A percentile compares a stretch with the other conserved stretches of the same genome.
Conservation (phyloP, 345 rosid genomes). For the Chamaenerion angustifolium region DNA sequence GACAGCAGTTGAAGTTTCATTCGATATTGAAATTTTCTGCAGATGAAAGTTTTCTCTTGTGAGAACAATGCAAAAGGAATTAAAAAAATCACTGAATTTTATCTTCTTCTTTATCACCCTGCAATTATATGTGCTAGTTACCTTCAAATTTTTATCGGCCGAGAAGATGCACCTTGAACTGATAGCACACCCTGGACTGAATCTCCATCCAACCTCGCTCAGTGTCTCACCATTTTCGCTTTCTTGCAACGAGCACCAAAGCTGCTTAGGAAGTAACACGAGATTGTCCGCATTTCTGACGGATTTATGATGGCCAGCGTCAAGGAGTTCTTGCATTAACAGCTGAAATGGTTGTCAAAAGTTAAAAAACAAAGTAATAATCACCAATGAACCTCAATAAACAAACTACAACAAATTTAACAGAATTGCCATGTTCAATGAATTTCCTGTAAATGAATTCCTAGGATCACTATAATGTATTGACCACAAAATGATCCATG, state of each 20-base stretch:
- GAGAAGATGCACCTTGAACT: conserved; percentile 62
- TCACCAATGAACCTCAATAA: too few species aligned
- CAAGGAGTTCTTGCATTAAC: conserved; percentile 29
- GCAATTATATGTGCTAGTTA: conserved; percentile 9
- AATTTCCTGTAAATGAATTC: too few species aligned
- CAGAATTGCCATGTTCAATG: not conserved
- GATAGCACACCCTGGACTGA: conserved; percentile 33
- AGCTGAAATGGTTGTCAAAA: conserved; percentile 19
- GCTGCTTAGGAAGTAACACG: conserved; percentile 55
- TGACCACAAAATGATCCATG: too few species aligned
- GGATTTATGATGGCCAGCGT: conserved; percentile 22
- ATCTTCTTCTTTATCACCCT: too few species aligned
- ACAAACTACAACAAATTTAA: not conserved
- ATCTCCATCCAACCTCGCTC: conserved; percentile 66
- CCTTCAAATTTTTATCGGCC: conserved; percentile 39
- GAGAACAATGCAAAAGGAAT: too few species aligned
- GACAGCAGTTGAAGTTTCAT: too few species aligned
- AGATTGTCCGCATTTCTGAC: conserved; percentile 40
- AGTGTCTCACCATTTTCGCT: conserved; percentile 24
- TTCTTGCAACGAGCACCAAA: conserved; percentile 59
- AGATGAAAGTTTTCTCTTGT: too few species aligned
- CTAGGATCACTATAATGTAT: too few species aligned
- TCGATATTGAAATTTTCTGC: too few species aligned
- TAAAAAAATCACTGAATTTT: too few species aligned
- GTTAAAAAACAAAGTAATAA: not conserved